A percentile compares a stretch with the other conserved stretches of the same genome.
Conservation (phyloP, 441 rosid genomes). For the Eutrema salsugineum region DNA sequence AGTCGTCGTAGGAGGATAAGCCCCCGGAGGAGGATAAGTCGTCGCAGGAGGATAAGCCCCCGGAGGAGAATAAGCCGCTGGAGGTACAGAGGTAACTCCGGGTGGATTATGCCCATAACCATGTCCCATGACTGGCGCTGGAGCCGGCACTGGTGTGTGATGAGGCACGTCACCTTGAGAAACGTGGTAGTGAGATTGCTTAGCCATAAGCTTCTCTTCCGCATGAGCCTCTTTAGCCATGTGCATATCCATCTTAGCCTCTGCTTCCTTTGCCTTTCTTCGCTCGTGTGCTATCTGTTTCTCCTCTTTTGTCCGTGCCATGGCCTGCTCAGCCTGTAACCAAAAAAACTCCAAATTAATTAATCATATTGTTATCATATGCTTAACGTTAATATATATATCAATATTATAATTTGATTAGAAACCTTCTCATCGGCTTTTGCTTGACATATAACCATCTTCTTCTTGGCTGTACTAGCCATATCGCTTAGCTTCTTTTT, state of each 20-base stretch:
- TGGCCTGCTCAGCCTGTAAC: conserved; percentile 45
- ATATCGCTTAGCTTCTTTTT: conserved; percentile 60
- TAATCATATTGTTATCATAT: background rate
- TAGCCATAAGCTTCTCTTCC: conserved; percentile 36
- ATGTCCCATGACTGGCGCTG: conserved; percentile 35
- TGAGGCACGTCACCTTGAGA: conserved; percentile 22
- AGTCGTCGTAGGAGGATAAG: conserved; percentile 21
- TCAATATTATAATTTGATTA: background rate
- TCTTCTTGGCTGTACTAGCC: conserved; percentile 65
- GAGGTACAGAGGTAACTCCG: background rate
- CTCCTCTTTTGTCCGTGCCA: conserved; percentile 54
- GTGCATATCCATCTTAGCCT: conserved; percentile 58
- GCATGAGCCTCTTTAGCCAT: conserved; percentile 45
- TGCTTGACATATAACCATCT: conserved; percentile 46
- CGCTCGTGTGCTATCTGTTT: conserved; percentile 48
- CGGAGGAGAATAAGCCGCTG: conserved; percentile 12
- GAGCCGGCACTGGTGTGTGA: conserved; percentile 11
- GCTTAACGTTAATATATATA: too few relatives aligned
- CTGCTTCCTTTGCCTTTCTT: conserved; percentile 59
- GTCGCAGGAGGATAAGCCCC: background rate
- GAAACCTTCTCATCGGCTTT: conserved; percentile 54
- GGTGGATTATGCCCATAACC: conserved; percentile 9
- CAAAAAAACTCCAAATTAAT: background rate
- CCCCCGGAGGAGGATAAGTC: conserved; percentile 5
- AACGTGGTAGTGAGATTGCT: conserved; percentile 25